These are phyloP conservation scores for Protomyces lactucae-debilis DNA, from an alignment of 1,139 yeast species.

Conservation along the genomic window DNA sequence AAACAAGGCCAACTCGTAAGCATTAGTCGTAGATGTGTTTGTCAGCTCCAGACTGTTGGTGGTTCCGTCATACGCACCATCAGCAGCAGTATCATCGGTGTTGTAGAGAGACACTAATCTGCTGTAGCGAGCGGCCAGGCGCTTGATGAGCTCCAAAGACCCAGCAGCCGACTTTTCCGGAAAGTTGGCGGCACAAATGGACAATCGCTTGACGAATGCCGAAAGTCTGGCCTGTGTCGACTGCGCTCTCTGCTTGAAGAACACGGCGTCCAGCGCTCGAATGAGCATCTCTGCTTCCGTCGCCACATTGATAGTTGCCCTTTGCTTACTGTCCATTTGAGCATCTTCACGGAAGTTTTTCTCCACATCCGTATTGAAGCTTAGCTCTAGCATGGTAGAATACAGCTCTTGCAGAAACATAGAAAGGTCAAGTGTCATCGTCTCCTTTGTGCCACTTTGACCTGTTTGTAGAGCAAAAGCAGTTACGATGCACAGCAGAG, in stretches of 20 bases:
- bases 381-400: constrained; percentile 51
- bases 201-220: constrained; percentile 77
- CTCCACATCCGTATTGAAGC: constrained; percentile 79
- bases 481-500: constrained; percentile 77
- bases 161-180: constrained; percentile 89
- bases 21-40: constrained; percentile 79
- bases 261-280: constrained; percentile 71
- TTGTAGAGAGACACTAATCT: constrained; percentile 70
- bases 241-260: constrained; percentile 61
- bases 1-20: constrained; percentile 79
- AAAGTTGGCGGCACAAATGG: constrained; percentile 60
- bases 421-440: constrained; percentile 40
- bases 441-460: constrained; percentile 49
- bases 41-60: constrained; percentile 65
- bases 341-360: constrained; percentile 35
- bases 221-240: constrained; percentile 53
- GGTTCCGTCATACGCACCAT: constrained; percentile 67
- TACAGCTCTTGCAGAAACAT: constrained; percentile 33
- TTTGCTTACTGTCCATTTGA: constrained; percentile 35
- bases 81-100: constrained; percentile 80
- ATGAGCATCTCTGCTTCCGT: constrained; percentile 82
- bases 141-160: constrained; percentile 67
- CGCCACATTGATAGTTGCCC: constrained; percentile 65
- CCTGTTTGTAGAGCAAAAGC: constrained; percentile 81
- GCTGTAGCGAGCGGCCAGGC: constrained; percentile 59